phyloP scores from a whole-genome alignment of 106 monocot species.

The Agapanthus africanus region DNA sequence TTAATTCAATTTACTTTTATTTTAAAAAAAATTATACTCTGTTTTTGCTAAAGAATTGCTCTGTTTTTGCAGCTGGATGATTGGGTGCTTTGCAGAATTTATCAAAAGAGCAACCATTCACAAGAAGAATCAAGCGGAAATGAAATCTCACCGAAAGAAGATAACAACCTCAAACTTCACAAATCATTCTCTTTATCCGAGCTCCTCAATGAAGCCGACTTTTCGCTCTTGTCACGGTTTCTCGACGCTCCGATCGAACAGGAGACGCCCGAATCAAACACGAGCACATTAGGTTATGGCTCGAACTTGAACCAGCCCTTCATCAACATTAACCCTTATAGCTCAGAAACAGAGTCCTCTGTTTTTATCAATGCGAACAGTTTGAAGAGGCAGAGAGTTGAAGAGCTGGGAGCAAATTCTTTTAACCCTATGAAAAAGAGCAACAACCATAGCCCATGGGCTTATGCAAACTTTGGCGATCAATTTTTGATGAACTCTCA shows the following conservation, averaged over 20 bases:
- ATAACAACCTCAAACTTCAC: constrained; percentile 6
- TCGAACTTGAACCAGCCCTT: background rate
- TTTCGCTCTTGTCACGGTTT: constrained; percentile 10
- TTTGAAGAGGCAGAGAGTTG: constrained; percentile 9
- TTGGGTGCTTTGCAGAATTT: constrained; percentile 30
- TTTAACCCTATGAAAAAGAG: background rate
- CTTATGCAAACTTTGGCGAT: constrained; percentile 6
- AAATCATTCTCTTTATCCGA: constrained; percentile 23
- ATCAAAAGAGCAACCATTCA: constrained; percentile 14
- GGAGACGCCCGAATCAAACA: background rate
- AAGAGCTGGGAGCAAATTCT: background rate
- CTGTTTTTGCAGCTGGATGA: constrained; percentile 19
- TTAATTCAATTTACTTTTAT: background rate
- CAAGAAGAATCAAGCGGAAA: constrained; percentile 1
- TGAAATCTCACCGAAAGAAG: constrained; percentile 1
- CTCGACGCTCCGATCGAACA: constrained; percentile 9
- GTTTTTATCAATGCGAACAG: background rate
- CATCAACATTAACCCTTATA: background rate
- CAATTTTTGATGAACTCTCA: constrained; percentile 13
- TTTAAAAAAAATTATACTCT: too few relatives aligned
- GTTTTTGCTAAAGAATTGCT: background rate
- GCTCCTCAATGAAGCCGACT: constrained; percentile 15
- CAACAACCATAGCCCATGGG: background rate
- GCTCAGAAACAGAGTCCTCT: constrained; percentile 2
- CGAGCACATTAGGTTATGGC: background rate